Evolutionary conservation across 2,329 filamentous ascomycete species (phyloP).

Genomic region (Aspergillus calidoustus): DNA sequence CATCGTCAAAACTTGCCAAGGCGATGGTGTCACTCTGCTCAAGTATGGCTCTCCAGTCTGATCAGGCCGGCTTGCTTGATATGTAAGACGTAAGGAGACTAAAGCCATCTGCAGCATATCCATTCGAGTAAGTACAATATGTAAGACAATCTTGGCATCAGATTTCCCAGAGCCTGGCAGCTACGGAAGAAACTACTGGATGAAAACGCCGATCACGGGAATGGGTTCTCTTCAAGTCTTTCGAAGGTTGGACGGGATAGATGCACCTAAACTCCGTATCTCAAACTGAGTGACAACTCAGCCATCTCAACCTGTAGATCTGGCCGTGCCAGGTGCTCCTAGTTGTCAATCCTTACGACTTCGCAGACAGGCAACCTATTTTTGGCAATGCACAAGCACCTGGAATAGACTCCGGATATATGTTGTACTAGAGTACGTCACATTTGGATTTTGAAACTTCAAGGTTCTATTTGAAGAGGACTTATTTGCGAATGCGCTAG

Average conservation of each 20-base stretch:
- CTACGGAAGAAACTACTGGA: neutral
- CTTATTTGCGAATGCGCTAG: constrained; percentile 6
- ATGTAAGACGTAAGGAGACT: neutral
- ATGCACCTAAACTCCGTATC: too few relatives aligned
- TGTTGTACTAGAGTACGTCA: neutral
- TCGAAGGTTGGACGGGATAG: too few relatives aligned
- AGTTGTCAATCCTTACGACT: neutral
- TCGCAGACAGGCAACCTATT: too few relatives aligned
- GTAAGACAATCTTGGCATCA: neutral
- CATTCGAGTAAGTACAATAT: neutral
- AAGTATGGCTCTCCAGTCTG: neutral
- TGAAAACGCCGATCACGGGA: neutral
- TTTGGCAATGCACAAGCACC: neutral
- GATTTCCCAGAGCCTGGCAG: neutral
- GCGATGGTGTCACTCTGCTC: neutral
- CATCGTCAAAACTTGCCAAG: constrained; percentile 20
- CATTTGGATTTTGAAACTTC: neutral
- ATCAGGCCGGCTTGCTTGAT: neutral
- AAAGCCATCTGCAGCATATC: neutral
- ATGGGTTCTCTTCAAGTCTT: neutral
- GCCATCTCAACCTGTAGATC: neutral
- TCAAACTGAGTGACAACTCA: neutral
- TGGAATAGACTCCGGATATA: neutral
- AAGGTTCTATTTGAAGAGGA: neutral
- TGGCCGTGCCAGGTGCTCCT: neutral